Evolutionary conservation across 169 alveolate species (phyloP), one percentile per base, ranked within the genome.

Genomic region (Eimeria sp.): DNA sequence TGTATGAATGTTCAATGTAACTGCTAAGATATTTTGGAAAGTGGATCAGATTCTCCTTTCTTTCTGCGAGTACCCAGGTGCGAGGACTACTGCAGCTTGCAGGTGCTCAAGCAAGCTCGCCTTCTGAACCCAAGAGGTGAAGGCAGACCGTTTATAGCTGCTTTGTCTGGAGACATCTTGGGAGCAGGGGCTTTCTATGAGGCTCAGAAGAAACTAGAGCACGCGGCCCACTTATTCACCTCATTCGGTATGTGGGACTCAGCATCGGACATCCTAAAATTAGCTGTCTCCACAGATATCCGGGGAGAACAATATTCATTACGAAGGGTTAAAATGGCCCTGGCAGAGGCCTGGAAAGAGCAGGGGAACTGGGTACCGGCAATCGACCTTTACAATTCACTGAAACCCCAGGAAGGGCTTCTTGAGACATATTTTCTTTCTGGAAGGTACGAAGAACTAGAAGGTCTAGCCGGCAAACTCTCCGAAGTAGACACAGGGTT

Each of bases 21-120:
- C 25, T 40, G 30, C 56, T 13, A 74, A 18, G 14, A 40, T 74
- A 54, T 16, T 74, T 40, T 11, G 43, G 1, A 56, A 20, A 40
- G n/a, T 40, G 3, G 1, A 0, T 74, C 83, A 37, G n/a, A 40
- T 74, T 74, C 2, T 27, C 18, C 71, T 52, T 52, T 60, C 49
- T 40, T 64, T 37, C 37, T 87, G 80, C 33, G 93, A 52, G 0
- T 13, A 30, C 62, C 30, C 62, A 87, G 93, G 72, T 87, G 93
- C 54, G 93, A 87, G 46, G 93, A 87, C 66, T 87, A 87, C 62
- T 87, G 93, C 62, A 43, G 93, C 30, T 13, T 87, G 83, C 93
- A 87, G 80, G 83, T 87, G 83, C 93, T 87, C 82, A 87, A 64
- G 82, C 78, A 64, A 33, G 93, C 93, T 64, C 93, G 93, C 64